Evolutionary conservation across 2,329 filamentous ascomycete genomes (phyloP), one percentile per base, ranked within the genome.

Genomic region (Ophiocordyceps australis): DNA sequence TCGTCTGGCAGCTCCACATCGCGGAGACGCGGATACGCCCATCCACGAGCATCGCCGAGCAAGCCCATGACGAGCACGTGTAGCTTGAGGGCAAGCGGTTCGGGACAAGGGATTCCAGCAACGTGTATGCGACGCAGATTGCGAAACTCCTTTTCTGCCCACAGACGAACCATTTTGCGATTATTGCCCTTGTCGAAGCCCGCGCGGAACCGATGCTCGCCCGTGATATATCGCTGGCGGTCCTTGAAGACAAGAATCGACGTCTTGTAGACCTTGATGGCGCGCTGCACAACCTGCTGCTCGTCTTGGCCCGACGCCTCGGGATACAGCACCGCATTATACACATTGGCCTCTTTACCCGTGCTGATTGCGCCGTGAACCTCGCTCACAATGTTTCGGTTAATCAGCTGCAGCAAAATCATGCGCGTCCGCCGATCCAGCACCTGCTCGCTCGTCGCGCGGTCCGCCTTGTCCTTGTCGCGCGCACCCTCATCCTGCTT

Each of bases 201-300:
- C 33, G 73, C 65, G 38, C 81, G 71, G 60, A 98, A 98, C 14
- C 89, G 66, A 53, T 85, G 83, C 53, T 98, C 89, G 36, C 89
- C 89, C 1, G 77, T 78, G 34, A 98, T 89, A 51, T 98, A 98
- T 42, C 83, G 77, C 52, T 94, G 85, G 30, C 89, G 70, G 53
- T 98, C 89, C 56, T 95, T 95, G 70, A 98, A 98, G 14, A 91
- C 83, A 17, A 98, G 59, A 35, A 98, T 98, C 28, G 80, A 79
- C 7, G 89, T 98, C 65, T 98, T 98, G 69, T 98, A 98, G 26
- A 98, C 81, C 56, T 98, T 98, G 60, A 95, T 83, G 9, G 89
- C 89, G 25, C 82, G 71, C 42, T 93, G 81, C 1, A 73, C 53
- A 1, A 67, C 55, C 13, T 62, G 54, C 20, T 59, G 58, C 7